Evolutionary conservation across 805 yeast genomes (phyloP).

Genomic region (Candida cerambycidarum): DNA sequence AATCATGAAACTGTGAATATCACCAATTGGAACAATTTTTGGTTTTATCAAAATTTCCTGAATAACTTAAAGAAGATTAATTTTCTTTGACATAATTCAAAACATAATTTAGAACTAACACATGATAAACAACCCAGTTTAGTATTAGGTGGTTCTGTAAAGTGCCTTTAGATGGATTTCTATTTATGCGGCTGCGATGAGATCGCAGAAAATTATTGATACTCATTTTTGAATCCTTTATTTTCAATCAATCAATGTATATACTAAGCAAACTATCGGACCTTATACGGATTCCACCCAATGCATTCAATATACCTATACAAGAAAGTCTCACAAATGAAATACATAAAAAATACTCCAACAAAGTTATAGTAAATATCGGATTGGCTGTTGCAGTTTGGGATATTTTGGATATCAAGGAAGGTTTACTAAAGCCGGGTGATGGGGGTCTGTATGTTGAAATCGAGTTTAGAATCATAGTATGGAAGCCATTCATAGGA

Average conservation of each 20-base stretch:
- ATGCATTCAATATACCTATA: conserved; percentile 70
- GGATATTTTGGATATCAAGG: conserved; percentile 79
- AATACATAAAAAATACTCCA: conserved; percentile 79
- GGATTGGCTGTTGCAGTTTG: conserved; percentile 85
- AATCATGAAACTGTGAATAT: too few species aligned
- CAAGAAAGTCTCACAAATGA: conserved; percentile 75
- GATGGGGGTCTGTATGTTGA: conserved; percentile 87
- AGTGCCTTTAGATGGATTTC: too few species aligned
- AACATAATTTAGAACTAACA: too few species aligned
- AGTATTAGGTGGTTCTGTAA: too few species aligned
- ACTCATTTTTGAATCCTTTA: neutral
- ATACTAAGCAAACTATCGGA: conserved; percentile 79
- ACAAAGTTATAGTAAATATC: conserved; percentile 76
- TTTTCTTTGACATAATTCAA: too few species aligned
- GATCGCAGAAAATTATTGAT: conserved; percentile 6
- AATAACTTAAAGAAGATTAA: too few species aligned
- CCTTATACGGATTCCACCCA: conserved; percentile 85
- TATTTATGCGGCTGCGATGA: conserved; percentile 7
- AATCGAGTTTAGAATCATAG: conserved; percentile 69
- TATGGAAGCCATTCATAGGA: conserved; percentile 93
- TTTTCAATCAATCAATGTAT: conserved; percentile 57
- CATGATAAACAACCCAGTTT: too few species aligned
- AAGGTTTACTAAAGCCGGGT: conserved; percentile 89
- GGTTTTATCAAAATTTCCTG: too few species aligned
- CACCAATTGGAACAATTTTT: too few species aligned